These are phyloP conservation scores for Fraxinus albicans DNA, from an alignment of 305 asterid genomes.

Conservation along the genomic window DNA sequence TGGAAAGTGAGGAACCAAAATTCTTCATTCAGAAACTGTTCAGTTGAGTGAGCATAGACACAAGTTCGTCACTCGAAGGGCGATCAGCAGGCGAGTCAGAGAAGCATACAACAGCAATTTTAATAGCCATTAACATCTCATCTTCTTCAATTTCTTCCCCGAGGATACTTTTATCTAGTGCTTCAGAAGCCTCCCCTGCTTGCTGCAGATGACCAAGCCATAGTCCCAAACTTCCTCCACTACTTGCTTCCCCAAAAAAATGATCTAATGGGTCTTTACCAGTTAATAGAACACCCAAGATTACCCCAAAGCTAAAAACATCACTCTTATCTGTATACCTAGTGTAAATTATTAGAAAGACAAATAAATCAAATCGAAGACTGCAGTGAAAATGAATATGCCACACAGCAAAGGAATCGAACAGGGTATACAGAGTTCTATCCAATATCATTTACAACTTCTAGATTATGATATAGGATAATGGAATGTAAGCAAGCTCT, in stretches of 20 bases:
- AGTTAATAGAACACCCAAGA: constrained; percentile 70
- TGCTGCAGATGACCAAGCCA: constrained; percentile 89
- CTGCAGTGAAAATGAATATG: background rate
- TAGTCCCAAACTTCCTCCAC: constrained; percentile 71
- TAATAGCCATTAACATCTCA: constrained; percentile 96
- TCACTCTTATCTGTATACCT: constrained; percentile 95
- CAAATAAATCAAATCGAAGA: background rate
- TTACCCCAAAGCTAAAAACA: constrained; percentile 83
- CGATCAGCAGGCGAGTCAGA: constrained; percentile 91
- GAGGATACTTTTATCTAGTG: constrained; percentile 66
- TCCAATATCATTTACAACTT: background rate
- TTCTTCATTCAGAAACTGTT: constrained; percentile 60
- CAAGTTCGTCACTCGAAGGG: constrained; percentile 92
- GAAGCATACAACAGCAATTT: constrained; percentile 77
- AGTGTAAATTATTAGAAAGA: background rate
- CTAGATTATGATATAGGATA: background rate
- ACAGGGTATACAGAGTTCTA: background rate
- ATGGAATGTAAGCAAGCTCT: background rate
- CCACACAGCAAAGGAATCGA: background rate
- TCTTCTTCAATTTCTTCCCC: constrained; percentile 85
- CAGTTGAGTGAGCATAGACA: constrained; percentile 91
- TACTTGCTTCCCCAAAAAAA: constrained; percentile 51
- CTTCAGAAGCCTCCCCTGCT: constrained; percentile 77
- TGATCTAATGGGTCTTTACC: constrained; percentile 78
- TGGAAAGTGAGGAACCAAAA: background rate